These are phyloP conservation scores for Glaciozyma martinii DNA, from an alignment of 768 basidiomycete genomes.

Conservation along the genomic window DNA sequence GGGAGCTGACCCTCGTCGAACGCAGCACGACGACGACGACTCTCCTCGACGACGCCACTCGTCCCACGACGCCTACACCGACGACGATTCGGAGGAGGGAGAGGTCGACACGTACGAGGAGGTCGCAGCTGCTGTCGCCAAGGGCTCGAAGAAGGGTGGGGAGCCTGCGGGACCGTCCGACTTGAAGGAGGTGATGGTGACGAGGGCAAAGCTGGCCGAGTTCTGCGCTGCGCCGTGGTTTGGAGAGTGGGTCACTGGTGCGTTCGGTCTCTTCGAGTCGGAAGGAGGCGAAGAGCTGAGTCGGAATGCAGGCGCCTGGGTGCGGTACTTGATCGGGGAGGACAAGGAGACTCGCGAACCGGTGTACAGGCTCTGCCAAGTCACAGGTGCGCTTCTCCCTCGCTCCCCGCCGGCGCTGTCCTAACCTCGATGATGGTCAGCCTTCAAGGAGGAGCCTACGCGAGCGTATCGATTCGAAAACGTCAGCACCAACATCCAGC, in stretches of 20 bases:
- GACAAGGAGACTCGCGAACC: constrained; percentile 47
- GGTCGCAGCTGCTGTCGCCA: constrained; percentile 47
- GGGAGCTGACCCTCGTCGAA: not conserved
- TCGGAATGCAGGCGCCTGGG: constrained; percentile 59
- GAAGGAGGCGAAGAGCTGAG: constrained; percentile 5
- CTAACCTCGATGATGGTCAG: not conserved
- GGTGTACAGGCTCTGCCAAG: constrained; percentile 74
- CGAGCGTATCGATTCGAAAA: constrained; percentile 26
- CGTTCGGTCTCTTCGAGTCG: constrained; percentile 27
- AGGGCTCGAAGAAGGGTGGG: constrained; percentile 44
- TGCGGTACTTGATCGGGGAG: constrained; percentile 68
- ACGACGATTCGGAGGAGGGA: constrained; percentile 69
- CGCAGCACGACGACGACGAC: constrained; percentile 42
- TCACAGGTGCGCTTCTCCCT: constrained; percentile 48
- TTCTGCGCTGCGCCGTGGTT: constrained; percentile 73
- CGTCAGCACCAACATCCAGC: constrained; percentile 46
- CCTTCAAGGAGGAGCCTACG: not conserved
- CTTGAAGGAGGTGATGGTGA: constrained; percentile 55
- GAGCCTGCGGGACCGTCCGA: constrained; percentile 51
- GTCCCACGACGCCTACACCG: constrained; percentile 49
- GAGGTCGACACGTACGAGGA: constrained; percentile 53
- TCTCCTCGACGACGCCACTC: constrained; percentile 54
- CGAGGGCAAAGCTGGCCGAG: constrained; percentile 62
- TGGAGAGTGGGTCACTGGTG: constrained; percentile 69
- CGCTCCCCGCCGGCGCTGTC: no score